Conservation (phyloP, 2,329 filamentous ascomycete genomes). For the Penicillium oxalicum region DNA sequence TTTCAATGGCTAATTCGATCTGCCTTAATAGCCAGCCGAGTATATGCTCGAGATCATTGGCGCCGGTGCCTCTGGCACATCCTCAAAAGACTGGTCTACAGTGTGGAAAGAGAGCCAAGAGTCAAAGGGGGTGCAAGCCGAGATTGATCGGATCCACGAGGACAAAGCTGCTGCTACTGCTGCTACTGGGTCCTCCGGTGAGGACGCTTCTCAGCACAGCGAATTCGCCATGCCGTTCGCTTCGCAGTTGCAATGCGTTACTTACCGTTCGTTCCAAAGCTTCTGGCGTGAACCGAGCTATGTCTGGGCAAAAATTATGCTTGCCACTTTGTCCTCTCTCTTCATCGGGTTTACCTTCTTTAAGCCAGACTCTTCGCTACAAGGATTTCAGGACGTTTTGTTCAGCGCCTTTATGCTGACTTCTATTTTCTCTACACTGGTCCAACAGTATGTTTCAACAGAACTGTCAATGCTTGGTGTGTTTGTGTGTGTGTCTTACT, state of each 20-base stretch:
- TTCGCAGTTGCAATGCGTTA: slow-evolving; percentile 61
- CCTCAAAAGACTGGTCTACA: slow-evolving; percentile 57
- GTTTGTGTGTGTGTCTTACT: slow-evolving; percentile 37
- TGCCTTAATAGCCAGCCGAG: slow-evolving; percentile 53
- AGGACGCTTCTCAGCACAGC: slow-evolving; percentile 50
- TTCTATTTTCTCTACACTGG: slow-evolving; percentile 49
- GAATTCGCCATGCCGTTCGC: slow-evolving; percentile 73
- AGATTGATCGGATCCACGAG: slow-evolving; percentile 53
- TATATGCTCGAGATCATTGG: slow-evolving; percentile 58
- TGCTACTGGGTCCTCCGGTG: slow-evolving; percentile 25
- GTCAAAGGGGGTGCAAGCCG: slow-evolving; percentile 49
- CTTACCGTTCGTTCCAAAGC: slow-evolving; percentile 72
- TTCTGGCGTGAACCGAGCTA: slow-evolving; percentile 85
- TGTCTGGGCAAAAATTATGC: slow-evolving; percentile 71
- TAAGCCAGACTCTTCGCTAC: slow-evolving; percentile 62
- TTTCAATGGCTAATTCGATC: not conserved
- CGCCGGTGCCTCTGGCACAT: slow-evolving; percentile 62
- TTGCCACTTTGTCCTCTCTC: slow-evolving; percentile 58
- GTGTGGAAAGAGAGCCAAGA: slow-evolving; percentile 56
- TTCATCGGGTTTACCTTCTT: slow-evolving; percentile 82
- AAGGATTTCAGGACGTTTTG: slow-evolving; percentile 80
- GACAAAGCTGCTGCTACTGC: slow-evolving; percentile 34
- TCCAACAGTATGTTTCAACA: slow-evolving; percentile 43
- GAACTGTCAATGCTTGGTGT: too few species aligned
- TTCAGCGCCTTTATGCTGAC: slow-evolving; percentile 78